Percentiles rank a stretch among this genome's conserved stretches.
Conservation (phyloP, 306 rosid genomes). For the Quercus aquifolioides region DNA sequence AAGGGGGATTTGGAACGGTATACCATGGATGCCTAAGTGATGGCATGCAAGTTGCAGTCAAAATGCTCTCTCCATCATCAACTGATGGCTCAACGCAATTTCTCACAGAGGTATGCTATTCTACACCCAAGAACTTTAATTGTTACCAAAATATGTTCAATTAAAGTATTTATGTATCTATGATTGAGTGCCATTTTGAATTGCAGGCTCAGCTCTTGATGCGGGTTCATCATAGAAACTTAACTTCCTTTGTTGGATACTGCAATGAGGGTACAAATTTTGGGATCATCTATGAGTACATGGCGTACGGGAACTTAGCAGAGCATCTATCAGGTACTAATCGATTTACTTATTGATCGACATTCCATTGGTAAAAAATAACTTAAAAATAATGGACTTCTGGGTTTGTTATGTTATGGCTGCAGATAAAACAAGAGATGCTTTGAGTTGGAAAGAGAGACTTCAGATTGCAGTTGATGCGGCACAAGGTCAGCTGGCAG, state of each 20-base stretch:
- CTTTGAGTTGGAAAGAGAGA: constrained; percentile 25
- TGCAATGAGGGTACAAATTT: not conserved
- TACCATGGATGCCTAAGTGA: constrained; percentile 39
- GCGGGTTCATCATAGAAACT: constrained; percentile 50
- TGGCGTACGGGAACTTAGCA: not conserved
- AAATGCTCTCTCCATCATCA: constrained; percentile 43
- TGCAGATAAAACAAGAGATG: not conserved
- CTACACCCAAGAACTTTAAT: not conserved
- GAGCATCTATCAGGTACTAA: not conserved
- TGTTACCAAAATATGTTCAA: no score
- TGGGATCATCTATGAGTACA: not conserved
- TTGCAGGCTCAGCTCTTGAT: constrained; percentile 44
- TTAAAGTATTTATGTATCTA: not conserved
- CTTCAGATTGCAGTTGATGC: constrained; percentile 17
- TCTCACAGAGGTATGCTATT: constrained; percentile 44
- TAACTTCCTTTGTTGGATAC: constrained; percentile 44
- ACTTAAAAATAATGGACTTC: not conserved
- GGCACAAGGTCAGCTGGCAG: not conserved
- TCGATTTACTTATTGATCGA: not conserved
- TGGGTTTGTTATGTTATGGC: not conserved
- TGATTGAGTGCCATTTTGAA: not conserved
- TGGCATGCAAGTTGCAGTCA: constrained; percentile 53
- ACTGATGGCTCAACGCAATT: constrained; percentile 38
- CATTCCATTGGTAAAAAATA: not conserved
- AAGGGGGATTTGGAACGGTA: constrained; percentile 60